phyloP scores from a whole-genome alignment of 1,284 basidiomycete genomes.

The Tilletia setariae region DNA sequence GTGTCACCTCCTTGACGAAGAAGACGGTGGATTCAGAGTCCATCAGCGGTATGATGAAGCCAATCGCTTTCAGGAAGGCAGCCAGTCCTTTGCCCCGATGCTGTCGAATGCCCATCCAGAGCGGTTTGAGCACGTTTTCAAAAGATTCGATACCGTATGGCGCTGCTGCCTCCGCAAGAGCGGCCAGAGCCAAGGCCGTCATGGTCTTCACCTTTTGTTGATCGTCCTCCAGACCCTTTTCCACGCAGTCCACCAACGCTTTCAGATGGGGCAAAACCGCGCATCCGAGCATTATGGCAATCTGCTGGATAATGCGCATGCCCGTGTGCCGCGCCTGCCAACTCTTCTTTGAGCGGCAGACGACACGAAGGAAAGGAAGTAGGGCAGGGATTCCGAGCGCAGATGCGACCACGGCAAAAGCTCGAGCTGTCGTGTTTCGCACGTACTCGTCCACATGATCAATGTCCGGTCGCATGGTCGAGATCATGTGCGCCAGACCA shows the following conservation, averaged over 20 bases:
- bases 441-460: slow-evolving; percentile 99
- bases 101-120: slow-evolving; percentile 95
- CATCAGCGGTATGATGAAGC: slow-evolving; percentile 99
- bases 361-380: slow-evolving; percentile 95
- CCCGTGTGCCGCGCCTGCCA: slow-evolving; percentile 99
- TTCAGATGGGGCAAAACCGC: slow-evolving; percentile 96
- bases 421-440: slow-evolving; percentile 96
- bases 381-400: slow-evolving; percentile 96
- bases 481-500: slow-evolving; percentile 99
- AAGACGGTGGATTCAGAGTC: slow-evolving; percentile 71
- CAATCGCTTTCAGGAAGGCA: slow-evolving; percentile 97
- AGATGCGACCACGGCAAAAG: slow-evolving; percentile 97
- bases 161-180: slow-evolving; percentile 91
- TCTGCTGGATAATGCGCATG: slow-evolving; percentile 98
- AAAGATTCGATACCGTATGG: slow-evolving; percentile 99
- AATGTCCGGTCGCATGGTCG: slow-evolving; percentile 99
- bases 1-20: slow-evolving; percentile 54
- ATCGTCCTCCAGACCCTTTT: slow-evolving; percentile 91
- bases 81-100: slow-evolving; percentile 97
- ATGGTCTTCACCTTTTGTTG: slow-evolving; percentile 99
- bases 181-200: slow-evolving; percentile 94
- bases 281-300: slow-evolving; percentile 99
- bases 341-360: slow-evolving; percentile 93
- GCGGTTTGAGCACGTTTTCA: slow-evolving; percentile 93
- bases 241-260: slow-evolving; percentile 93